A percentile compares a stretch with the other conserved stretches of the same genome.
These are phyloP conservation scores for Crithidia fasciculata DNA, from an alignment of 208 protist species.

Conservation along the genomic window DNA sequence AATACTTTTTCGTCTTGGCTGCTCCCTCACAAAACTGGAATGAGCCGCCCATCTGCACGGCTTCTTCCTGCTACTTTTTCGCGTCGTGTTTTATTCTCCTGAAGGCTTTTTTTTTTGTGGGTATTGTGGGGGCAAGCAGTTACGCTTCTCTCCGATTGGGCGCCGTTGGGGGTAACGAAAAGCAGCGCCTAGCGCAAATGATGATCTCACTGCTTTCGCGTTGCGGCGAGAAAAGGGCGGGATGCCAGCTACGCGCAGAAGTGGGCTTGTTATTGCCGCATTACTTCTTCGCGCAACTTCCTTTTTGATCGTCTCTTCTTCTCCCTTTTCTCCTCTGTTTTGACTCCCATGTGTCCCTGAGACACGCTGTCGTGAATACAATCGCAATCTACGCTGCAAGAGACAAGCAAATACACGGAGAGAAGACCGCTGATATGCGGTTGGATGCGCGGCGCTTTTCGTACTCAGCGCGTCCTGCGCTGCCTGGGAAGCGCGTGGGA, in stretches of 20 bases:
- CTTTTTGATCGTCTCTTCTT: not conserved
- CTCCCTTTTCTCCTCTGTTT: not conserved
- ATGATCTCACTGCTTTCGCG: too few relatives aligned
- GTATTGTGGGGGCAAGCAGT: too few relatives aligned
- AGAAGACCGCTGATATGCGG: not conserved
- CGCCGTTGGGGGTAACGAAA: too few relatives aligned
- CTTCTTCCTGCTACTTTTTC: conserved; percentile 8
- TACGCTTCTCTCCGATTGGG: too few relatives aligned
- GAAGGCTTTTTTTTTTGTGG: not conserved
- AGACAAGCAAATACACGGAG: not conserved
- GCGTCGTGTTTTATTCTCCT: not conserved
- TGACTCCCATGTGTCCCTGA: too few relatives aligned
- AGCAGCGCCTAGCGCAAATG: too few relatives aligned
- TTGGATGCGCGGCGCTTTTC: conserved; percentile 12
- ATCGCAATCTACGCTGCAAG: not conserved
- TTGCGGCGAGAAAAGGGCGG: too few relatives aligned
- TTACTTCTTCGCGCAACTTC: not conserved
- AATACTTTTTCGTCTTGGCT: too few relatives aligned
- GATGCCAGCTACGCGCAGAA: too few relatives aligned
- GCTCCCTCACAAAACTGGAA: not conserved
- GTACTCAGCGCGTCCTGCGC: not conserved
- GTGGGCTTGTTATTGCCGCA: not conserved
- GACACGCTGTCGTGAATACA: too few relatives aligned
- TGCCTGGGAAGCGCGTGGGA: conserved; percentile 3
- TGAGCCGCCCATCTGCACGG: not conserved